These are phyloP conservation scores for Choiromyces venosus DNA, from an alignment of 495 filamentous ascomycete species.

Conservation along the genomic window DNA sequence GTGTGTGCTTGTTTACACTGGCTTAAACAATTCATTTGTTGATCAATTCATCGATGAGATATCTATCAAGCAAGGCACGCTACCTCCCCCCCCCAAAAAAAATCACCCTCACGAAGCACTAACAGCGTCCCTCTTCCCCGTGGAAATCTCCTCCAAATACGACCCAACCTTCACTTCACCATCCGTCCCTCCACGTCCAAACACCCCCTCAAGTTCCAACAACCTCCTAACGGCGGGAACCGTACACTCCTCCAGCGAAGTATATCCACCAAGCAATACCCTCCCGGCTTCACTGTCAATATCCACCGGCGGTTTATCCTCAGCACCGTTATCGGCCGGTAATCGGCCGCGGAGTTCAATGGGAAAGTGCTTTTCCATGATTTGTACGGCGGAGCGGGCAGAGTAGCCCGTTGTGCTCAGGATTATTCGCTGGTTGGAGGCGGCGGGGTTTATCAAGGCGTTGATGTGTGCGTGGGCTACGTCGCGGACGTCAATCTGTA, in stretches of 20 bases:
- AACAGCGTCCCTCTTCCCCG: neutral
- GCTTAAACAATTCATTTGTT: neutral
- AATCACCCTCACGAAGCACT: neutral
- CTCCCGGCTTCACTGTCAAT: neutral
- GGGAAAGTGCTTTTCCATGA: neutral
- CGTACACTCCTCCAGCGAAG: neutral
- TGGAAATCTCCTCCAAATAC: neutral
- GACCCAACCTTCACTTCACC: neutral
- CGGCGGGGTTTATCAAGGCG: conserved; percentile 39
- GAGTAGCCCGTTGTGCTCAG: neutral
- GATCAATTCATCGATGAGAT: neutral
- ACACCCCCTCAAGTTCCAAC: neutral
- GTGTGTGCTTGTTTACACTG: too few relatives aligned
- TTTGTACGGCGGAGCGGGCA: neutral
- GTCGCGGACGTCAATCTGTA: conserved; percentile 46
- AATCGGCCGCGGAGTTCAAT: neutral
- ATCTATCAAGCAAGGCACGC: neutral
- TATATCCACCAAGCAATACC: neutral
- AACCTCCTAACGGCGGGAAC: neutral
- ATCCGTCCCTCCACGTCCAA: neutral
- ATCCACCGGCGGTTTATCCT: neutral
- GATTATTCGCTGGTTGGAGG: conserved; percentile 41
- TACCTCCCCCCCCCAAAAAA: neutral
- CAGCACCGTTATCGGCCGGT: neutral
- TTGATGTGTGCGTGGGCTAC: conserved; percentile 45